phyloP scores from a whole-genome alignment of 495 filamentous ascomycete species.

The Xylaria venustula region DNA sequence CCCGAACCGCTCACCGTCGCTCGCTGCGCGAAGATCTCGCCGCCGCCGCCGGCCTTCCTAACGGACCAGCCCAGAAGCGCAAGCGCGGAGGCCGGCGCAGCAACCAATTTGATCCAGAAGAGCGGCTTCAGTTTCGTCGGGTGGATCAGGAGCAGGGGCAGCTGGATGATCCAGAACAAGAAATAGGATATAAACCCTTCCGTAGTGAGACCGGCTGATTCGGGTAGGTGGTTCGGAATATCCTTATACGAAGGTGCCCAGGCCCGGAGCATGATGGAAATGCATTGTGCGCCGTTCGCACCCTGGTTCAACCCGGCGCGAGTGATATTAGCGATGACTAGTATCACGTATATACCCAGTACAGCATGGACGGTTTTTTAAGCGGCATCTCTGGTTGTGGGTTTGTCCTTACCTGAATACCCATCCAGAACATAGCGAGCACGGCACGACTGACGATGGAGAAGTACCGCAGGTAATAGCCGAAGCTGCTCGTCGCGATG shows the following conservation, averaged over 20 bases:
- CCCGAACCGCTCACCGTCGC: slow-evolving; percentile 40
- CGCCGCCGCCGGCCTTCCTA: slow-evolving; percentile 44
- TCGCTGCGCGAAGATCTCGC: slow-evolving; percentile 44
- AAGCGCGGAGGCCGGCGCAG: slow-evolving; percentile 51
- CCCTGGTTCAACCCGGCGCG: slow-evolving; percentile 40
- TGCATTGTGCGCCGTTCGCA: slow-evolving; percentile 63
- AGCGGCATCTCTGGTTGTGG: no score
- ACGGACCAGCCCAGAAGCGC: slow-evolving; percentile 56
- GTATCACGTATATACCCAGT: not conserved
- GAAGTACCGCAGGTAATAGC: slow-evolving; percentile 68
- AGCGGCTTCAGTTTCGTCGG: slow-evolving; percentile 57
- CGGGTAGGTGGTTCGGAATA: slow-evolving; percentile 55
- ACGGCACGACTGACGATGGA: slow-evolving; percentile 65
- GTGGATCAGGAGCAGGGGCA: slow-evolving; percentile 54
- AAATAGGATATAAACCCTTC: slow-evolving; percentile 64
- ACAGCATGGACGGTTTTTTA: no score
- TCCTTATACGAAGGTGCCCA: slow-evolving; percentile 64
- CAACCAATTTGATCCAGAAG: slow-evolving; percentile 58
- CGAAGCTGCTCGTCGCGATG: slow-evolving; percentile 63
- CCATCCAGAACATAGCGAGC: slow-evolving; percentile 71
- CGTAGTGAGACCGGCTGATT: slow-evolving; percentile 60
- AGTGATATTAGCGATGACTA: not conserved
- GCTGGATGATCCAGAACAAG: slow-evolving; percentile 59
- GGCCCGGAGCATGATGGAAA: slow-evolving; percentile 65
- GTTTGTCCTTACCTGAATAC: slow-evolving; percentile 42